These are phyloP conservation scores for Cercophora samala DNA, from an alignment of 495 filamentous ascomycete species.

Conservation along the genomic window DNA sequence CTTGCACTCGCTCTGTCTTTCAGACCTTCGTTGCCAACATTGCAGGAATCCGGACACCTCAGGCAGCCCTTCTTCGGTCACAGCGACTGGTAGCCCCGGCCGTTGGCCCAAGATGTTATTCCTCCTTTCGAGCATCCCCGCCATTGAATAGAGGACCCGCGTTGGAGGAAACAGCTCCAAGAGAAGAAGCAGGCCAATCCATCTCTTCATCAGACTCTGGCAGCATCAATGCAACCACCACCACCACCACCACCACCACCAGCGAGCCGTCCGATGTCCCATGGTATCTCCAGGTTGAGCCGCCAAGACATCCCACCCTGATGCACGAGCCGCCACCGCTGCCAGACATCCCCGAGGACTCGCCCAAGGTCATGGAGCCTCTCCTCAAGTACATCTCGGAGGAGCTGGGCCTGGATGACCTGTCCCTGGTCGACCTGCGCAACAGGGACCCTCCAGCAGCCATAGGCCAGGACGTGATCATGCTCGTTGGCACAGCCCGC, in stretches of 20 bases:
- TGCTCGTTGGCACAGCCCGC: constrained; percentile 90
- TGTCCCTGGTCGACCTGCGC: constrained; percentile 77
- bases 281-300: constrained; percentile 84
- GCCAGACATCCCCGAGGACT: constrained; percentile 68
- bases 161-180: constrained; percentile 19
- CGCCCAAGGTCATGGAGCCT: constrained; percentile 68
- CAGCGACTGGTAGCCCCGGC: constrained; percentile 5
- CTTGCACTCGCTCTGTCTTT: constrained; percentile 29
- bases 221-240: not conserved
- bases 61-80: constrained; percentile 2
- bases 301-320: constrained; percentile 47
- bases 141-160: constrained; percentile 19
- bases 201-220: not conserved
- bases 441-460: constrained; percentile 79
- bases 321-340: constrained; percentile 61
- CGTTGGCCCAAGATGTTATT: constrained; percentile 22
- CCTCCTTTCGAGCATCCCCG: constrained; percentile 25
- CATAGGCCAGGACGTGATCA: constrained; percentile 80
- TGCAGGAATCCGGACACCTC: constrained; percentile 12
- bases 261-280: constrained; percentile 41
- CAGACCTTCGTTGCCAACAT: constrained; percentile 25
- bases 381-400: constrained; percentile 76
- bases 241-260: not conserved
- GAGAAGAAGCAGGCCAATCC: not conserved
- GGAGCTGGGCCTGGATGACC: constrained; percentile 76